Base-by-base conservation (phyloP, 768 basidiomycete species). In the Steccherinum ochraceum region DNA sequence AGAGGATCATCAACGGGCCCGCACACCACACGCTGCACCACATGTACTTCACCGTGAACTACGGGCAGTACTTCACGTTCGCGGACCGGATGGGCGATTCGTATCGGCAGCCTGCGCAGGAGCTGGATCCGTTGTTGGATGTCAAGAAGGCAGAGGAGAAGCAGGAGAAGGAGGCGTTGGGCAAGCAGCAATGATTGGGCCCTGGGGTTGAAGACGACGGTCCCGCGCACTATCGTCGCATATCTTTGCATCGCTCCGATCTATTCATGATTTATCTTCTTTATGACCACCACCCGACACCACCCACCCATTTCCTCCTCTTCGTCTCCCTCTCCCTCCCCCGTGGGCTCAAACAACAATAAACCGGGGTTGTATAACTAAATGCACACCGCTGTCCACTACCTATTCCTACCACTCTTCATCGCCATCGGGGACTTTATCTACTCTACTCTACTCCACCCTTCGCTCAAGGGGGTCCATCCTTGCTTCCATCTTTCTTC, bases 51-150 rank as follows among this genome's bases (percentile, higher is more conserved):
- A 96, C 88, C 40, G 87, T 89, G 58, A 98, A 98, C 73, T 95
- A 93, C 67, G 93, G 93, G 20, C 69, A 96, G 85, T 99, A 98
- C 73, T 97, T 98, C 67, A 96, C 93, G 35, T 94, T 87, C 84
- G 91, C 90, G 18, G 96, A 98, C 67, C 80, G 83, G 43, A 74
- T 73, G 50, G 84, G 83, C 50, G 83, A 82, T 43, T 93, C 93
- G 12, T 98, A 97, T 70, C 86, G 93, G 40, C 84, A 93, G 52
- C 96, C 96, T 3, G 80, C 80, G 45, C 80, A 84, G 2, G 73
- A 76, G 41, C 79, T 95, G 25, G 96, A 99, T 64, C 96, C 95
- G 2, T 61, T 96, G 45, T 73, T 89, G 24, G 87, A 91, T 57
- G 77, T 89, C 55, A 70, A 75, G 57, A 61, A 56, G 35, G 49